Base-by-base conservation (phyloP, 345 rosid genomes). In the Noccaea caerulescens region DNA sequence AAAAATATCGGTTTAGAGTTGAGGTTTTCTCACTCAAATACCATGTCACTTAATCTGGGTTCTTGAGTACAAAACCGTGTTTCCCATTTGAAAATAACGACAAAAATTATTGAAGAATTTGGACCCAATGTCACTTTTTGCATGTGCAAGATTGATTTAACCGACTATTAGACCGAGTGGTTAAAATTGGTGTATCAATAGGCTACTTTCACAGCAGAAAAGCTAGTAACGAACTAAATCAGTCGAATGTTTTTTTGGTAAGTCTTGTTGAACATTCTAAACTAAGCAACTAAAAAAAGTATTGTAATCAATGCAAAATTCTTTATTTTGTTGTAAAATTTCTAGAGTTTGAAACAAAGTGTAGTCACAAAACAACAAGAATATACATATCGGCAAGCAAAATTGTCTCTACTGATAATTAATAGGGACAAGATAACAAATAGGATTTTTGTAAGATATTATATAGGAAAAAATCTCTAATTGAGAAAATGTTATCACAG, bases 81-180 rank as follows among this genome's bases (percentile, higher is more conserved):
- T 53, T 63, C 56, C 38, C 39, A 8, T n/a, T 54, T 72, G 63
- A 63, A 42, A 34, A 57, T 20, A 44, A 45, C 41, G 70, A 72
- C 64, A 63, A 72, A 55, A 44, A 4, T 36, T 14, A 72, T 55
- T 72, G 71, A 72, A 72, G 42, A 38, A 37, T 42, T 72, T 63
- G 76, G 64, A 72, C 71, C 76, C 71, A 45, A 45, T 46, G 34
- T 56, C 34, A 11, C 57, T 54, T 63, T 72, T 45, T 63, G 64
- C 63, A 72, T 63, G 76, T 72, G 58, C 64, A 46, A 63, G 36
- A 45, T 55, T 45, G 36, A 45, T 55, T 45, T 55, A 72, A 64
- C 56, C 7, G 9, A 54, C 45, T 61, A 53, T 54, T 63, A 52
- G 14, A 43, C 46, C 25, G 16, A 43, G 1, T 53, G 45, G 63